Conservation (phyloP, 257 asterid genomes). For the Scutellaria barbata region DNA sequence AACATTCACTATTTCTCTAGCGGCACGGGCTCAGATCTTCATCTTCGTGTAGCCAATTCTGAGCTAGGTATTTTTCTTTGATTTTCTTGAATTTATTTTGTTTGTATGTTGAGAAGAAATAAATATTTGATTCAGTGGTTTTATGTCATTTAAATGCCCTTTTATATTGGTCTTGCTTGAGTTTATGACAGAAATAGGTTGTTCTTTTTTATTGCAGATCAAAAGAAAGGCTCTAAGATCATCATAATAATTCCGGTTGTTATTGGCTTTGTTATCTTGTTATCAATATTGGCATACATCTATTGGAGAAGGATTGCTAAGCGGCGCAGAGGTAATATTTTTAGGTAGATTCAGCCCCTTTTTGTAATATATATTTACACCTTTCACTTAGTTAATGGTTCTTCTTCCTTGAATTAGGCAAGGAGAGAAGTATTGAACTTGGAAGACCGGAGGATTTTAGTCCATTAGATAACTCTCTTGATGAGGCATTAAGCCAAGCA, state of each 20-base stretch:
- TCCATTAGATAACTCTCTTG: slow-evolving; percentile 26
- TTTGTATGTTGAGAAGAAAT: too few species aligned
- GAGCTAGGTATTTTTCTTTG: slow-evolving; percentile 47
- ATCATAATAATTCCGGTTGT: slow-evolving; percentile 34
- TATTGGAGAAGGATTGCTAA: slow-evolving; percentile 45
- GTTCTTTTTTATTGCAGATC: slow-evolving; percentile 37
- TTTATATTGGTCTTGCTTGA: neutral
- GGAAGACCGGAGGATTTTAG: slow-evolving; percentile 12
- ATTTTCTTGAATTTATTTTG: neutral
- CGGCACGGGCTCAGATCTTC: slow-evolving; percentile 43
- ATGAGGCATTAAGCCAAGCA: slow-evolving; percentile 32
- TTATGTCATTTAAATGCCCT: too few species aligned
- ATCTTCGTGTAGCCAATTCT: slow-evolving; percentile 55
- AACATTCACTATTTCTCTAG: slow-evolving; percentile 45
- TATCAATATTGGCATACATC: slow-evolving; percentile 31
- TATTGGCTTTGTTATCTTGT: slow-evolving; percentile 30
- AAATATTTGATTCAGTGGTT: too few species aligned
- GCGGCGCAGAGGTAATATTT: slow-evolving; percentile 46
- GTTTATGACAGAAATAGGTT: slow-evolving; percentile 1
- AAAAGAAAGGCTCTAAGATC: slow-evolving; percentile 22
- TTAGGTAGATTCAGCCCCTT: neutral
- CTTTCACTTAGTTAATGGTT: slow-evolving; percentile 11
- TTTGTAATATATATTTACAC: neutral
- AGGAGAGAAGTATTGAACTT: slow-evolving; percentile 2
- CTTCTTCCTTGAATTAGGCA: slow-evolving; percentile 31